Evolutionary conservation across 129 eudicot species (phyloP).

Genomic region (Chrysanthemum seticuspe): DNA sequence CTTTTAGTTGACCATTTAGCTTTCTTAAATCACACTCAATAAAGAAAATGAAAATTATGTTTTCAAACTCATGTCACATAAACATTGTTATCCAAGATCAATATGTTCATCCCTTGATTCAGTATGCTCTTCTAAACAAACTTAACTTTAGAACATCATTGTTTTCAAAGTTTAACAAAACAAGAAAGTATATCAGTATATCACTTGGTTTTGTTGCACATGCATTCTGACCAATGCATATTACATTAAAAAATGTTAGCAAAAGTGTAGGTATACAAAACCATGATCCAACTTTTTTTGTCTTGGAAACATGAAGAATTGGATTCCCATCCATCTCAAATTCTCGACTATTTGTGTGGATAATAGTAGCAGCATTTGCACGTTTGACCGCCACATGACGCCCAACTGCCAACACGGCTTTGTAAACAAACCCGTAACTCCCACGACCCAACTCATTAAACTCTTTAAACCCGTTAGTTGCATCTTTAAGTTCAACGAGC

Average conservation of each 20-base stretch:
- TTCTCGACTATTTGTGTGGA: conserved; percentile 79
- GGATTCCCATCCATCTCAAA: conserved; percentile 59
- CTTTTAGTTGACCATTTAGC: too few relatives aligned
- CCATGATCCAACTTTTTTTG: not conserved
- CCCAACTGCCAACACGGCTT: conserved; percentile 80
- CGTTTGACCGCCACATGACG: conserved; percentile 90
- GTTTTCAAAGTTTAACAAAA: not conserved
- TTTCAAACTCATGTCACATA: too few relatives aligned
- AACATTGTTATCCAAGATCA: too few relatives aligned
- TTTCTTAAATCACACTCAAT: too few relatives aligned
- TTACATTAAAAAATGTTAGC: not conserved
- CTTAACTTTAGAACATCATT: not conserved
- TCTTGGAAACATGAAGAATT: conserved; percentile 6
- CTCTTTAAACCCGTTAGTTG: conserved; percentile 95
- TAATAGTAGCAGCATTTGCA: conserved; percentile 96
- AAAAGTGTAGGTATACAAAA: conserved; percentile 10
- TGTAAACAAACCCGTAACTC: conserved; percentile 94
- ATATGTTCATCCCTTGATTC: too few relatives aligned
- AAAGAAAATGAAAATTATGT: too few relatives aligned
- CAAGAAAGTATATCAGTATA: too few relatives aligned
- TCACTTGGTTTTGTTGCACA: not conserved
- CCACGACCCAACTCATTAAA: conserved; percentile 97
- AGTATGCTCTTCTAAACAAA: too few relatives aligned
- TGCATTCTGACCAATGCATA: not conserved
- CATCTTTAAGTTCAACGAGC: conserved; percentile 87